Percentiles rank a stretch among this genome's conserved stretches.
phyloP scores from a whole-genome alignment of 257 asterid species.

The Eustoma russellianum region DNA sequence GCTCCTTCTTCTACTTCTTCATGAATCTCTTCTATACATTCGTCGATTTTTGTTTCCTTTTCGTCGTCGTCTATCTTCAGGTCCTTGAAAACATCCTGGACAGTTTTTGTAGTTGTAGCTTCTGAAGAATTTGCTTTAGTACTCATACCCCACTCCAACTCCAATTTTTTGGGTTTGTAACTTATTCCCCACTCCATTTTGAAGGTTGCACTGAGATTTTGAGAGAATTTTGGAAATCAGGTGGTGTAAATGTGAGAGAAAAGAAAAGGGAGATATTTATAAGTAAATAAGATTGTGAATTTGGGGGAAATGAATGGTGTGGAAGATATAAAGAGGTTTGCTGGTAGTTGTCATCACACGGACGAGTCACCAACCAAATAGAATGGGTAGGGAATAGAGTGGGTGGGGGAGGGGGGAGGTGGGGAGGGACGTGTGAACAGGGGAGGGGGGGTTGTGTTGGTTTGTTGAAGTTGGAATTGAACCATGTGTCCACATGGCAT shows the following conservation, averaged over 20 bases:
- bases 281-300: neutral
- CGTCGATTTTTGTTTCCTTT: constrained; percentile 3
- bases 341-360: constrained; percentile 12
- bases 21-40: constrained; percentile 8
- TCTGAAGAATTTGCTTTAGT: constrained; percentile 1
- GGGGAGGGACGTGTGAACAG: constrained; percentile 5
- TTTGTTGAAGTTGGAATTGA: constrained; percentile 7
- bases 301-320: neutral
- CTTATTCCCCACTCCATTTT: constrained; percentile 7
- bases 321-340: constrained; percentile 7
- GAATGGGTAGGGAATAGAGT: no score
- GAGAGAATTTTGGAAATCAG: no score
- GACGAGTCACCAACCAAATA: no score
- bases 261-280: no score
- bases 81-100: constrained; percentile 3
- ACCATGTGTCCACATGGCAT: no score
- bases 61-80: constrained; percentile 1
- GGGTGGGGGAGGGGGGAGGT: constrained; percentile 6
- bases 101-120: constrained; percentile 1
- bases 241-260: no score
- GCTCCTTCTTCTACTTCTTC: constrained; percentile 6
- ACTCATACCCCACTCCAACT: constrained; percentile 7
- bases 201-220: neutral
- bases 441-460: constrained; percentile 8
- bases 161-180: neutral